Percentiles rank a stretch among this genome's conserved stretches.
Evolutionary conservation across 345 rosid genomes (phyloP).

Genomic region (Populus pruinosa): DNA sequence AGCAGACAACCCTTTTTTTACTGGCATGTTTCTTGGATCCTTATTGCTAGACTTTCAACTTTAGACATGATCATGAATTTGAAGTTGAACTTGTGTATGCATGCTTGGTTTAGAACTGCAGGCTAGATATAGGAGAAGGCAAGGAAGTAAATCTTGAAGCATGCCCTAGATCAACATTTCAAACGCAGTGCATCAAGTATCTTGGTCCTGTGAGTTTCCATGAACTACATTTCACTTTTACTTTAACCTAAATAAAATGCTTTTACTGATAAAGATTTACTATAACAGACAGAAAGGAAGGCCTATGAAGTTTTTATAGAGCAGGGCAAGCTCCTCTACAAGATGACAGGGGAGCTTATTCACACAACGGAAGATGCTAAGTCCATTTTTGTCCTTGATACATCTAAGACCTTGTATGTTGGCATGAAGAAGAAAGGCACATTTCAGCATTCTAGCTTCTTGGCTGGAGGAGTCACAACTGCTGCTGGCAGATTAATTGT

Average conservation of each 20-base stretch:
- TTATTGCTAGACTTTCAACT: background rate
- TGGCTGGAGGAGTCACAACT: constrained; percentile 84
- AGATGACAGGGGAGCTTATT: constrained; percentile 58
- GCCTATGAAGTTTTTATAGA: constrained; percentile 69
- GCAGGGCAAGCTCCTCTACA: constrained; percentile 63
- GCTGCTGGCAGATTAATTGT: constrained; percentile 77
- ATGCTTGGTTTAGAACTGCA: constrained; percentile 26
- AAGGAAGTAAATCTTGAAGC: constrained; percentile 73
- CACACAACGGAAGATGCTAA: constrained; percentile 56
- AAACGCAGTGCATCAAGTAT: constrained; percentile 85
- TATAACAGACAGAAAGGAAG: constrained; percentile 67
- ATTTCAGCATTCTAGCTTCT: constrained; percentile 92
- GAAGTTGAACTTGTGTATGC: constrained; percentile 11
- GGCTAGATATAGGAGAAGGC: constrained; percentile 97
- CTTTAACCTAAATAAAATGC: background rate
- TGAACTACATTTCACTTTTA: background rate
- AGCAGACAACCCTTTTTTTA: constrained; percentile 94
- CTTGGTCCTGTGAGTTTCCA: constrained; percentile 71
- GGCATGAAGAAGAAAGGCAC: constrained; percentile 75
- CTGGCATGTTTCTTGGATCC: constrained; percentile 51
- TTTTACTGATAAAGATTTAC: constrained; percentile 7
- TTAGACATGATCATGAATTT: background rate
- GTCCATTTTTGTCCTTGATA: constrained; percentile 88
- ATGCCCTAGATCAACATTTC: constrained; percentile 73
- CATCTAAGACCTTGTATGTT: constrained; percentile 66